Percentiles rank a stretch among this genome's conserved stretches.
These are phyloP conservation scores for Trametes versicolor DNA, from an alignment of 1,284 basidiomycete genomes.

Conservation along the genomic window DNA sequence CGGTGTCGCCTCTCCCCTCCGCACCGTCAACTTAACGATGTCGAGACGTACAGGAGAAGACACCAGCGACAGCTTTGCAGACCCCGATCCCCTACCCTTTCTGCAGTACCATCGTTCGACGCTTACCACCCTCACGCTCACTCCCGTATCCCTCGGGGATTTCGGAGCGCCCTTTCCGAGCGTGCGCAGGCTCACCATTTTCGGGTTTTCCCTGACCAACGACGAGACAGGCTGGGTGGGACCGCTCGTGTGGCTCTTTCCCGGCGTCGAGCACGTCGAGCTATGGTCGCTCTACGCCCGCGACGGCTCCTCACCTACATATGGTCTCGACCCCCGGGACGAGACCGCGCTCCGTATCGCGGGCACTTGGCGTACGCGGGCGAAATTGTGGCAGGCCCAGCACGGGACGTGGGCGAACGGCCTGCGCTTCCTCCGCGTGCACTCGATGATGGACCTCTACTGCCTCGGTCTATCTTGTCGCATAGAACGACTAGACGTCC, in stretches of 20 bases:
- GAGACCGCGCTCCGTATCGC: neutral
- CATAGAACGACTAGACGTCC: neutral
- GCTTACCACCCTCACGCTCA: neutral
- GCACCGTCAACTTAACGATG: neutral
- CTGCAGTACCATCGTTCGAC: conserved; percentile 1
- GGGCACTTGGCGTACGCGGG: neutral
- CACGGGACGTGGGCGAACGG: conserved; percentile 13
- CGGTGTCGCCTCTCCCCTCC: neutral
- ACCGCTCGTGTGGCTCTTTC: conserved; percentile 8
- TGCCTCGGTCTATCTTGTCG: conserved; percentile 12
- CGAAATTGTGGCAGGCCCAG: conserved; percentile 1
- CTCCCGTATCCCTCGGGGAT: neutral
- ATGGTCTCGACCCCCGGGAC: neutral
- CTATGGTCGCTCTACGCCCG: neutral
- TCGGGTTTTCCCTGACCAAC: neutral
- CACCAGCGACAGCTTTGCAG: neutral
- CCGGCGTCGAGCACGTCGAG: conserved; percentile 2
- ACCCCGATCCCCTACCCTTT: conserved; percentile 3
- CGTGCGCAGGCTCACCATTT: neutral
- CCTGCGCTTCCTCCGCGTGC: conserved; percentile 6
- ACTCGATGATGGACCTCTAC: conserved; percentile 6
- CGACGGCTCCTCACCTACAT: neutral
- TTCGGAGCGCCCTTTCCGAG: neutral
- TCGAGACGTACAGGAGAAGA: no score
- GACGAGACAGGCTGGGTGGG: conserved; percentile 1